Percentiles rank a stretch among this genome's conserved stretches.
Conservation (phyloP, 805 yeast species). For the Grigorovia transvaalensis region DNA sequence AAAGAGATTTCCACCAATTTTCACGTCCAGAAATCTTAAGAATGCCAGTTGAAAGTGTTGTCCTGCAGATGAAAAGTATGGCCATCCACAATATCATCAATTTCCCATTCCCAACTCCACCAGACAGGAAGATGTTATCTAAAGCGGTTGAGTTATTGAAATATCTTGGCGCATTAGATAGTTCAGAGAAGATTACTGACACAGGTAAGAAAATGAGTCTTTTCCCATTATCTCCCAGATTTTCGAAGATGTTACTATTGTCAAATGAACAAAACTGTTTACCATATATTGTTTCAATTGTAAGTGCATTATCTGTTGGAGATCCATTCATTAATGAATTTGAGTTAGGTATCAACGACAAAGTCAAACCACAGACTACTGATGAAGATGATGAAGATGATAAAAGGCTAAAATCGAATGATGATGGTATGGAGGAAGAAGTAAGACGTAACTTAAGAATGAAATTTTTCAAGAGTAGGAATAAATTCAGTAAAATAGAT, state of each 20-base stretch:
- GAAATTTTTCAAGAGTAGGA: constrained; percentile 48
- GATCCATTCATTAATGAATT: constrained; percentile 74
- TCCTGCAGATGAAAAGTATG: constrained; percentile 91
- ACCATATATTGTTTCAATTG: constrained; percentile 83
- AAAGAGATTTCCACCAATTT: constrained; percentile 73
- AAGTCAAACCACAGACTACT: not conserved
- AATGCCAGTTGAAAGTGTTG: constrained; percentile 96
- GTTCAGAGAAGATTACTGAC: constrained; percentile 50
- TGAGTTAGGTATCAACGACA: constrained; percentile 49
- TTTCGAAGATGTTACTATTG: constrained; percentile 76
- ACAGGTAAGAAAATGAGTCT: constrained; percentile 78
- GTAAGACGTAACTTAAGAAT: constrained; percentile 35
- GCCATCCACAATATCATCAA: constrained; percentile 84
- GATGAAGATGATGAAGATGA: constrained; percentile 23
- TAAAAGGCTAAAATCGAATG: constrained; percentile 14
- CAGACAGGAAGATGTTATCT: constrained; percentile 48
- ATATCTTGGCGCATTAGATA: constrained; percentile 65
- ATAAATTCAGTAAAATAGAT: constrained; percentile 58
- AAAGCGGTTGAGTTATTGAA: constrained; percentile 61
- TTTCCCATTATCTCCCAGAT: constrained; percentile 91
- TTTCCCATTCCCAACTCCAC: constrained; percentile 96
- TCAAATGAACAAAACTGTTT: constrained; percentile 82
- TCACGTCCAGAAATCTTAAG: constrained; percentile 82
- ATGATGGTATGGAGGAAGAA: constrained; percentile 25
- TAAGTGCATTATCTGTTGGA: constrained; percentile 87